Evolutionary conservation across 2,329 filamentous ascomycete species (phyloP).

Genomic region (Aaosphaeria pasadenensis): DNA sequence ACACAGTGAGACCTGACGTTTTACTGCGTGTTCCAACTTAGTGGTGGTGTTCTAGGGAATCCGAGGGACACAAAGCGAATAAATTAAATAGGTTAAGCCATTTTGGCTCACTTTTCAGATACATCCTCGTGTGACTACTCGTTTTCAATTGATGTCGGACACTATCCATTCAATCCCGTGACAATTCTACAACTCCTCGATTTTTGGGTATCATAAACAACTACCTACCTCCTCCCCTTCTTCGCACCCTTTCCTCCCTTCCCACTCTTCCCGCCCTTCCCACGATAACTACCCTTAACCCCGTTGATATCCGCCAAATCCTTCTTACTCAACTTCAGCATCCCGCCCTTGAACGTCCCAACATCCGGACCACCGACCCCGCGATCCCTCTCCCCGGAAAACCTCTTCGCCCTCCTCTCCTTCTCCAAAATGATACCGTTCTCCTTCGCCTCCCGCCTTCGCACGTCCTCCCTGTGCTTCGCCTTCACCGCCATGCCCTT

Average conservation of each 20-base stretch:
- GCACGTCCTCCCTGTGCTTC: slow-evolving; percentile 62
- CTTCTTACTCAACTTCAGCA: slow-evolving; percentile 71
- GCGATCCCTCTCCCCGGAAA: slow-evolving; percentile 45
- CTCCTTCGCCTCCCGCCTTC: slow-evolving; percentile 78
- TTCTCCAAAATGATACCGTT: slow-evolving; percentile 86
- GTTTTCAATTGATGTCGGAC: too few relatives aligned
- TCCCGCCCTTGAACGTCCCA: slow-evolving; percentile 76
- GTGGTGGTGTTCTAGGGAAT: too few relatives aligned
- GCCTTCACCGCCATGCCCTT: slow-evolving; percentile 78
- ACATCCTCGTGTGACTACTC: too few relatives aligned
- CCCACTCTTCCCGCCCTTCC: slow-evolving; percentile 2
- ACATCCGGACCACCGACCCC: slow-evolving; percentile 74
- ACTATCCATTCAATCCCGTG: too few relatives aligned
- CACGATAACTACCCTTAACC: slow-evolving; percentile 21
- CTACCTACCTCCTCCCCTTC: not conserved
- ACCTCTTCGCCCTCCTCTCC: slow-evolving; percentile 40
- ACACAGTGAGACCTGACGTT: too few relatives aligned
- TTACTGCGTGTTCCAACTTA: too few relatives aligned
- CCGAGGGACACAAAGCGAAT: too few relatives aligned
- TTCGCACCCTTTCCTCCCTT: slow-evolving; percentile 1
- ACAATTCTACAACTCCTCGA: too few relatives aligned
- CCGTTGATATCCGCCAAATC: slow-evolving; percentile 70
- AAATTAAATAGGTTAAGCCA: too few relatives aligned
- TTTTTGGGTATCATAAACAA: not conserved
- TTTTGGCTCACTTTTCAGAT: too few relatives aligned